Percentiles rank a stretch among this genome's conserved stretches.
Evolutionary conservation across 495 filamentous ascomycete genomes (phyloP).

Genomic region (Xylaria curta): DNA sequence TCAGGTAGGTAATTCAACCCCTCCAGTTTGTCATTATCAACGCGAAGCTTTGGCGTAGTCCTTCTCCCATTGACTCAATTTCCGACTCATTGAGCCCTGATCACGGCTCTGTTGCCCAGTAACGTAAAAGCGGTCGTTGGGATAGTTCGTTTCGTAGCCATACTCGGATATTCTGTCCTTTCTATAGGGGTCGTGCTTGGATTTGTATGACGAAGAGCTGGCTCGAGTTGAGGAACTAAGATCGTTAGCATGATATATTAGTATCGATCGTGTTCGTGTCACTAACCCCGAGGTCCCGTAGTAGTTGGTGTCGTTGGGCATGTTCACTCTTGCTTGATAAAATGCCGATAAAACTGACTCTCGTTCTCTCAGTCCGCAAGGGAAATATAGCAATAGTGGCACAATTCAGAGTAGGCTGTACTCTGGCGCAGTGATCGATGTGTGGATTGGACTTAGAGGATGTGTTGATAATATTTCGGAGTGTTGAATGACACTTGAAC

Average conservation of each 20-base stretch:
- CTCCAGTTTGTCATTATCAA: constrained; percentile 5
- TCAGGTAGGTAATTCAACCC: background rate
- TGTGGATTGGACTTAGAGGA: background rate
- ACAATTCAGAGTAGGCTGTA: background rate
- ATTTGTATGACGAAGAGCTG: background rate
- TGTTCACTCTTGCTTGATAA: background rate
- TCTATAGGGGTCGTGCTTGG: background rate
- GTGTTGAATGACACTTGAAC: background rate
- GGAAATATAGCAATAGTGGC: background rate
- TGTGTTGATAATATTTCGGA: background rate
- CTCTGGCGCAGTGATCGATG: background rate
- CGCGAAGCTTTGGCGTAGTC: constrained; percentile 6
- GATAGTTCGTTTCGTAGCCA: background rate
- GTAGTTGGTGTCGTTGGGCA: background rate
- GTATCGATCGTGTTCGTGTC: background rate
- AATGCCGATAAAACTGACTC: background rate
- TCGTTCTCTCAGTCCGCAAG: background rate
- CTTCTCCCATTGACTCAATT: constrained; percentile 14
- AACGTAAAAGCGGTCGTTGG: constrained; percentile 7
- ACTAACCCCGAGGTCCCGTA: constrained; percentile 11
- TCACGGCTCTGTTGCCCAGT: background rate
- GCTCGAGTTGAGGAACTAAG: background rate
- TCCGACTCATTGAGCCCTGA: background rate
- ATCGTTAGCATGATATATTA: background rate
- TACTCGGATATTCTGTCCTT: background rate